Base-by-base conservation (phyloP, 805 yeast genomes). In the Schizosaccharomyces octosporus region DNA sequence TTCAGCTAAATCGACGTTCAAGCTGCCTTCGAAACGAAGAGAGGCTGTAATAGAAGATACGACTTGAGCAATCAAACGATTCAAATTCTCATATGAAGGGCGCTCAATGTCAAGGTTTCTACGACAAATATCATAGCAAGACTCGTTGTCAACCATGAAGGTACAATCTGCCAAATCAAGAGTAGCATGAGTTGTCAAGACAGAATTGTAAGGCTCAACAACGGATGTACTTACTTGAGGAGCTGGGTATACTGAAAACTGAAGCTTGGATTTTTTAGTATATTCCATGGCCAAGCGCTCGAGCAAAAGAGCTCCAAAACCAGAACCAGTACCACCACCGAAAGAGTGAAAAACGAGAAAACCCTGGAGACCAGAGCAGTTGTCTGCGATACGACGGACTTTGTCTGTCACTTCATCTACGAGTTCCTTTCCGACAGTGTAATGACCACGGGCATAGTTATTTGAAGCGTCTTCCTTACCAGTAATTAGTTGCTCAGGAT, bases 241-340 rank as follows among this genome's bases (percentile, higher is more conserved):
- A 63, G 96, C 96, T 63, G 98, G 98, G 76, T 90, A 93, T 55
- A 93, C 97, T 55, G 97, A 97, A 69, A 90, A 90, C 75, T 90
- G 97, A 68, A 90, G 81, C 76, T 93, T 93, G 66, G 97, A 86
- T 77, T 90, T 90, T 75, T 90, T 90, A 69, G 96, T 96, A 72
- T 84, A 90, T 73, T 90, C 97, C 68, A 83, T 79, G 41, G 95
- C 83, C 69, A 90, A 81, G 70, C 88, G 94, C 75, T 90, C 97
- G 68, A 90, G 80, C 71, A 90, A 79, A 68, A 90, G 78, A 29
- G 97, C 88, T 59, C 97, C 98, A 69, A 90, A 83, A 69, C 98
- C 98, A 48, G 97, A 89, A 71, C 98, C 98, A 51, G 98, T 90
- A 80, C 98, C 98, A 78, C 98, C 98, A 74, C 97, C 97, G 67